Evolutionary conservation across 805 yeast species (phyloP).

Genomic region (Yarrowia sp.): DNA sequence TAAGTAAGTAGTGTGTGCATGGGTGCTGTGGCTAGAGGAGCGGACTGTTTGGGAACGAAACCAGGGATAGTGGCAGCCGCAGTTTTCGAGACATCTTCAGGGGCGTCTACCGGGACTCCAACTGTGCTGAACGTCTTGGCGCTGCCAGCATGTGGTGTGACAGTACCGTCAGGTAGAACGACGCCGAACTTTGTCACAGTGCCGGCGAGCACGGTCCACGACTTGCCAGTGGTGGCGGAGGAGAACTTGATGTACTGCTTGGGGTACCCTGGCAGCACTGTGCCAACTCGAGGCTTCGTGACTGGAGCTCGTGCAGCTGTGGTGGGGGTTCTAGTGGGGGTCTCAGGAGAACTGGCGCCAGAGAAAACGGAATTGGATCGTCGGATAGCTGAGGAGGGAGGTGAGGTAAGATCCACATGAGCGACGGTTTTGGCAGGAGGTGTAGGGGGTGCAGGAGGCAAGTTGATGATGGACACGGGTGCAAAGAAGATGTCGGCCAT

Average conservation of each 20-base stretch:
- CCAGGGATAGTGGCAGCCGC: not conserved
- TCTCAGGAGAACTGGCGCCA: not conserved
- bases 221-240: not conserved
- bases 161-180: not conserved
- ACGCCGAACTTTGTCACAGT: not conserved
- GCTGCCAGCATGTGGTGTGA: not conserved
- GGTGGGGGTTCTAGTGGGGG: not conserved
- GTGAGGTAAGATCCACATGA: not conserved
- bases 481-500: slow-evolving; percentile 4
- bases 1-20: not conserved
- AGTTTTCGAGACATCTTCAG: not conserved
- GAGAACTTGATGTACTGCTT: not conserved
- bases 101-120: not conserved
- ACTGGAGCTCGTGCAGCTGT: not conserved
- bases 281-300: not conserved
- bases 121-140: not conserved
- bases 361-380: not conserved
- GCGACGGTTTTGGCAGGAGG: not conserved
- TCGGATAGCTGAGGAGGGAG: not conserved
- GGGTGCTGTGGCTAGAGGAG: not conserved
- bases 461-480: not conserved
- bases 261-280: not conserved
- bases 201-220: not conserved
- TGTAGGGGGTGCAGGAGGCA: not conserved
- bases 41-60: not conserved